A percentile compares a stretch with the other conserved stretches of the same genome.
These are phyloP conservation scores for Botrytis fabae DNA, from an alignment of 2,329 filamentous ascomycete species.

Conservation along the genomic window DNA sequence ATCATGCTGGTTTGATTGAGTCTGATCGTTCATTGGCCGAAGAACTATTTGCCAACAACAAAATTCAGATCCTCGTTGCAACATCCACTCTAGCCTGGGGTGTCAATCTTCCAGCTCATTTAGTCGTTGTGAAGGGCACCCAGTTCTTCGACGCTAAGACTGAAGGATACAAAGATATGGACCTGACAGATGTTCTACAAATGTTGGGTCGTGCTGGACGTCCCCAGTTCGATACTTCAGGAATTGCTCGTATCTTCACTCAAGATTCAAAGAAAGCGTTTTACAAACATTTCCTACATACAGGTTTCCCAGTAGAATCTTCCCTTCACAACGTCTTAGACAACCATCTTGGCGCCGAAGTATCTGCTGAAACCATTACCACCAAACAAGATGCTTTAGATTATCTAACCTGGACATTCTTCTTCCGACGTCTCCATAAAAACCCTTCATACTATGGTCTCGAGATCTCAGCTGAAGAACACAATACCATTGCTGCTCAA, in stretches of 20 bases:
- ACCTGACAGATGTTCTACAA: slow-evolving; percentile 94
- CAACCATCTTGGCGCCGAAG: slow-evolving; percentile 93
- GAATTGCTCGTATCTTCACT: slow-evolving; percentile 95
- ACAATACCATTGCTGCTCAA: slow-evolving; percentile 83
- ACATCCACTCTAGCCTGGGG: slow-evolving; percentile 92
- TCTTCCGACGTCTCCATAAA: slow-evolving; percentile 95
- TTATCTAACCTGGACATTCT: slow-evolving; percentile 99
- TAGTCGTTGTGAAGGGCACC: slow-evolving; percentile 96
- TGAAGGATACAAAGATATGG: slow-evolving; percentile 98
- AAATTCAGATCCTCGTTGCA: slow-evolving; percentile 94
- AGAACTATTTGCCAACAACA: slow-evolving; percentile 94
- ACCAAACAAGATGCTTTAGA: slow-evolving; percentile 97
- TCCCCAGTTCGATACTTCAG: slow-evolving; percentile 93
- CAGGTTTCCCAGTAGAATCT: slow-evolving; percentile 95
- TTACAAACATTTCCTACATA: slow-evolving; percentile 98
- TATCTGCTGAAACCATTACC: slow-evolving; percentile 86
- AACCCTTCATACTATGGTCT: slow-evolving; percentile 98
- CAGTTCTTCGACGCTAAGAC: slow-evolving; percentile 98
- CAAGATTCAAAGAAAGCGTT: slow-evolving; percentile 98
- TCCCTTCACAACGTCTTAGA: slow-evolving; percentile 94
- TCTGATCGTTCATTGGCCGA: slow-evolving; percentile 89
- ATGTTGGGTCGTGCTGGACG: slow-evolving; percentile 96
- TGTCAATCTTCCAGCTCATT: slow-evolving; percentile 93
- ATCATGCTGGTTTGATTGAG: slow-evolving; percentile 95
- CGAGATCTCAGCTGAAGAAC: slow-evolving; percentile 88